Evolutionary conservation across 139 green algal species (phyloP), one percentile per base, ranked within the genome.

Genomic region (Chlorella sp.): DNA sequence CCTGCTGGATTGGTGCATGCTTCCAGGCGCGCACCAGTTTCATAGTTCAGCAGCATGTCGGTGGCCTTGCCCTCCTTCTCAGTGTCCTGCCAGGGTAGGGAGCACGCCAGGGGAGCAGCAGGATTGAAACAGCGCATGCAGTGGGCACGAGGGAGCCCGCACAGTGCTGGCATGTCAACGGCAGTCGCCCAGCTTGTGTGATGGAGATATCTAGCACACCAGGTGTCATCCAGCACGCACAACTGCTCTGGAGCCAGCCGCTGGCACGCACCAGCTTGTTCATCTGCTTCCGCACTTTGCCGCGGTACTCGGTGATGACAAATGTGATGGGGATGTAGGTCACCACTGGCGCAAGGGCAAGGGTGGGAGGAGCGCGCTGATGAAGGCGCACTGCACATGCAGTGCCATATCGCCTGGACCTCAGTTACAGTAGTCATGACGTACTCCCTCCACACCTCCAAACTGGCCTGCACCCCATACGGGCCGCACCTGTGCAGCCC

Each of bases 321-420:
- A 98, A 92, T 62, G 96, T 98, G 30, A 98, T 85, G 1, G 95
- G 94, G n/a, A 98, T 95, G 91, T 98, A 98, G 39, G 74, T 90
- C 71, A 86, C 87, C 6, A 98, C 91, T 84, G 79, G 41, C 39
- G 28, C 36, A 3, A 23, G 9, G 11, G 44, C 23, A 21, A 11
- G 72, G 11, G 72, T n/a, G n/a, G n/a, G n/a, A n/a, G n/a, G n/a
- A n/a, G n/a, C n/a, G n/a, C n/a, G n/a, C n/a, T n/a, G n/a, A n/a
- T n/a, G n/a, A 13, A 6, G 21, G 21, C 23, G 62, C 21, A 30
- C n/a, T n/a, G n/a, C n/a, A 21, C n/a, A n/a, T n/a, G n/a, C n/a
- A n/a, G n/a, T n/a, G n/a, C n/a, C n/a, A n/a, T n/a, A n/a, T n/a
- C n/a, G n/a, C n/a, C n/a, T n/a, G n/a, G n/a, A n/a, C n/a, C n/a